These are phyloP conservation scores for Vanderwaltozyma yarrowii DNA, from an alignment of 805 yeast species.

Conservation along the genomic window DNA sequence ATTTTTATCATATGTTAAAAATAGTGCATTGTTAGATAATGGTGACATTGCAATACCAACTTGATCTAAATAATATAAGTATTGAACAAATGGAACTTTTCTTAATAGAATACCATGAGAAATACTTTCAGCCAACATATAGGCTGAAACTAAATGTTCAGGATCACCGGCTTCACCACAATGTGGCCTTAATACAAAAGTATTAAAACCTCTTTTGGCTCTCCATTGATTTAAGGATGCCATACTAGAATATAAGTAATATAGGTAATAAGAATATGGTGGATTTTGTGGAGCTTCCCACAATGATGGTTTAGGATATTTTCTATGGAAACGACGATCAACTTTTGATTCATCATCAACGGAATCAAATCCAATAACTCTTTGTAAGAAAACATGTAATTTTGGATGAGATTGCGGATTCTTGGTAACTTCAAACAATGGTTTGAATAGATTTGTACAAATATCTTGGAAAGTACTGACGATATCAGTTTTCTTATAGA, in stretches of 20 bases:
- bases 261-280: slow-evolving; percentile 93
- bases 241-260: slow-evolving; percentile 79
- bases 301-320: slow-evolving; percentile 73
- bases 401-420: slow-evolving; percentile 88
- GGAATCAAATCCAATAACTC: slow-evolving; percentile 96
- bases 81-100: slow-evolving; percentile 91
- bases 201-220: slow-evolving; percentile 61
- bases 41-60: slow-evolving; percentile 99
- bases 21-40: slow-evolving; percentile 88
- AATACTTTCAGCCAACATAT: slow-evolving; percentile 80
- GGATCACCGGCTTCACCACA: slow-evolving; percentile 99
- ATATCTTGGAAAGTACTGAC: slow-evolving; percentile 68
- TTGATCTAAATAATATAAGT: slow-evolving; percentile 86
- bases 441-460: slow-evolving; percentile 69
- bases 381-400: slow-evolving; percentile 72
- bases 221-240: slow-evolving; percentile 83
- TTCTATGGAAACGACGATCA: slow-evolving; percentile 72
- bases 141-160: slow-evolving; percentile 87
- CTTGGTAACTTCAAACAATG: slow-evolving; percentile 80
- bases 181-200: slow-evolving; percentile 93
- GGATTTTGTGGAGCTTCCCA: slow-evolving; percentile 82
- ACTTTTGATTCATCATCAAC: slow-evolving; percentile 96
- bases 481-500: slow-evolving; percentile 68
- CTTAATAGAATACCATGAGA: slow-evolving; percentile 92
- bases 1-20: slow-evolving; percentile 91